Evolutionary conservation across 2,329 filamentous ascomycete species (phyloP).

Genomic region (Fusarium concolor): DNA sequence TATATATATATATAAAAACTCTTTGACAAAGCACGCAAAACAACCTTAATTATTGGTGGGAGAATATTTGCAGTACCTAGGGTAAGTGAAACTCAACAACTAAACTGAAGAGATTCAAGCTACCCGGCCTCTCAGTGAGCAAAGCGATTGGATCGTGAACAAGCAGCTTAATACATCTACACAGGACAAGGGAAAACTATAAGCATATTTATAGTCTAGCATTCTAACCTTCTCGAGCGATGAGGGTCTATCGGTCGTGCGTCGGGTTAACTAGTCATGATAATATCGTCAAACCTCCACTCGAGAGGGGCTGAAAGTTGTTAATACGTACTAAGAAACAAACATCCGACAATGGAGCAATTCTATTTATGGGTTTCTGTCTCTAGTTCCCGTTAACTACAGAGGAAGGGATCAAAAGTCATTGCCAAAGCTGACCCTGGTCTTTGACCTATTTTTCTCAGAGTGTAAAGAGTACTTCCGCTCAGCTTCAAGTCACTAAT

Average conservation of each 20-base stretch:
- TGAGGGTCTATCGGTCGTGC: slow-evolving; percentile 1
- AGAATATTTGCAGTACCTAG: neutral
- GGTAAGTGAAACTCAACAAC: neutral
- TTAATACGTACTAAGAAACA: neutral
- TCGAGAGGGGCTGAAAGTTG: neutral
- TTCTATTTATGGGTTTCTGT: neutral
- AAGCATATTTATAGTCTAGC: neutral
- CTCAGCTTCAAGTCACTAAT: too few species aligned
- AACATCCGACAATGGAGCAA: neutral
- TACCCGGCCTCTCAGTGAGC: neutral
- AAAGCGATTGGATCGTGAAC: neutral
- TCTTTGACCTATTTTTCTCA: too few species aligned
- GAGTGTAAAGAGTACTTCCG: too few species aligned
- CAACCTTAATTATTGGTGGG: neutral
- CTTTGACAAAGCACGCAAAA: neutral
- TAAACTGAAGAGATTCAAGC: neutral
- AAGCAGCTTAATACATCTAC: neutral
- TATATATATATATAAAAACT: too few species aligned
- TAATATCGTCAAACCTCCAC: slow-evolving; percentile 7
- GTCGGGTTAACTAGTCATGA: slow-evolving; percentile 12
- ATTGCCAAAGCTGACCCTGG: too few species aligned
- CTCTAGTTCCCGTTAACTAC: neutral
- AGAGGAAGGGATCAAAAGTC: too few species aligned
- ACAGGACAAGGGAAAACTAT: neutral
- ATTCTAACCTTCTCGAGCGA: neutral